Base-by-base conservation (phyloP, 1,139 yeast species). In the Spathaspora sp. region DNA sequence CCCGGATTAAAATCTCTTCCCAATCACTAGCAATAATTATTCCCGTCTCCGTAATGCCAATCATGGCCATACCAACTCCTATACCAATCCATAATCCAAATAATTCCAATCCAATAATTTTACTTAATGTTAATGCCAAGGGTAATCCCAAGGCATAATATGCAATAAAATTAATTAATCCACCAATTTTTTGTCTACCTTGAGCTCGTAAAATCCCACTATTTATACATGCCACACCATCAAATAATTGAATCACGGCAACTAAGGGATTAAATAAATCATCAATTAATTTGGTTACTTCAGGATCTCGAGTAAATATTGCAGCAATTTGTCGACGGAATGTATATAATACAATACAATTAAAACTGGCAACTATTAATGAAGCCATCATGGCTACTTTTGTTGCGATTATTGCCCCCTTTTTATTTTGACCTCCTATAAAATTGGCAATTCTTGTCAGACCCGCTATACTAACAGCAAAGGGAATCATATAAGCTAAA, bases 41-140 rank as follows among this genome's bases (percentile, higher is more conserved):
- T 0, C 57, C 20, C 1, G 70, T 65, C 56, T 91, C 95, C 17
- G 78, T 71, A 0, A 76, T 43, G 1, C 90, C 90, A 51, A 93
- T 89, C 29, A 82, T 55, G 33, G 83, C 61, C 77, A 90, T 77
- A 0, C 96, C 97, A 38, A 80, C 62, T 1, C 93, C 89, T 47
- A 89, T 80, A 7, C 97, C 97, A n/a, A 83, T 56, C 99, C 99
- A 93, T 46, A 93, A 69, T 0, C 98, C 98, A 24, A 67, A 61
- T 9, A 90, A 69, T 47, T 78, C 72, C 64, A 78, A 64, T 41
- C 78, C 78, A 7, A 70, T 65, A 27, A 68, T 61, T 60, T 84
- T 84, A 34, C 90, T 84, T 37, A 89, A 69, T 2, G 76, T 58
- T 48, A 87, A 63, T 0, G 91, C 90, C 24, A 88, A 59, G 0